Conservation (phyloP, 805 yeast species). For the Komagataella phaffii region DNA sequence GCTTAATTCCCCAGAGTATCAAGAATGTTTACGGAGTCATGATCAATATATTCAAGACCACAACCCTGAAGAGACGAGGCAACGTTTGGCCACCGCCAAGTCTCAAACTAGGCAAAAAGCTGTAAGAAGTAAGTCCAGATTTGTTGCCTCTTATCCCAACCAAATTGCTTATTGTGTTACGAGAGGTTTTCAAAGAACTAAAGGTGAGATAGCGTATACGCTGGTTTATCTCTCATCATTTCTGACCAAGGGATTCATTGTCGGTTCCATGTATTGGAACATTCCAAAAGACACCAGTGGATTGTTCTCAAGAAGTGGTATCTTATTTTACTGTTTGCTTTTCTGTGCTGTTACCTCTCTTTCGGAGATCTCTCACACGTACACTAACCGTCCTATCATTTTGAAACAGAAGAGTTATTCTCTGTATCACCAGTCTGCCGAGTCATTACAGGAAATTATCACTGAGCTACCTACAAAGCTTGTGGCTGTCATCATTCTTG, state of each 20-base stretch:
- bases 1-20: conserved; percentile 42
- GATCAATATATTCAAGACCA: conserved; percentile 27
- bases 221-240: conserved; percentile 37
- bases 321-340: conserved; percentile 45
- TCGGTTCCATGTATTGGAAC: conserved; percentile 47
- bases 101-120: conserved; percentile 23
- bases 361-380: conserved; percentile 47
- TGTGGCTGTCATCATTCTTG: conserved; percentile 32
- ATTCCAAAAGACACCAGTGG: conserved; percentile 35
- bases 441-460: conserved; percentile 41
- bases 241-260: conserved; percentile 40
- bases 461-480: conserved; percentile 46
- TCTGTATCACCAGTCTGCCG: conserved; percentile 52
- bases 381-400: conserved; percentile 47
- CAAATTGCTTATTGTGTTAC: conserved; percentile 37
- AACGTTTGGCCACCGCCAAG: conserved; percentile 28
- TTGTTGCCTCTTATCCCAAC: conserved; percentile 28
- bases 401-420: conserved; percentile 54
- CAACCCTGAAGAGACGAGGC: conserved; percentile 21
- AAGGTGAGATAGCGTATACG: conserved; percentile 44
- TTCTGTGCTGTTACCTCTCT: conserved; percentile 48
- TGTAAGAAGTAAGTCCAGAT: conserved; percentile 24
- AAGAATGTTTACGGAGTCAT: conserved; percentile 19
- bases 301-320: conserved; percentile 51
- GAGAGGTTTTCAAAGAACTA: conserved; percentile 40